Conservation (phyloP, 1,284 basidiomycete genomes). For the Cryptococcus wingfieldii region DNA sequence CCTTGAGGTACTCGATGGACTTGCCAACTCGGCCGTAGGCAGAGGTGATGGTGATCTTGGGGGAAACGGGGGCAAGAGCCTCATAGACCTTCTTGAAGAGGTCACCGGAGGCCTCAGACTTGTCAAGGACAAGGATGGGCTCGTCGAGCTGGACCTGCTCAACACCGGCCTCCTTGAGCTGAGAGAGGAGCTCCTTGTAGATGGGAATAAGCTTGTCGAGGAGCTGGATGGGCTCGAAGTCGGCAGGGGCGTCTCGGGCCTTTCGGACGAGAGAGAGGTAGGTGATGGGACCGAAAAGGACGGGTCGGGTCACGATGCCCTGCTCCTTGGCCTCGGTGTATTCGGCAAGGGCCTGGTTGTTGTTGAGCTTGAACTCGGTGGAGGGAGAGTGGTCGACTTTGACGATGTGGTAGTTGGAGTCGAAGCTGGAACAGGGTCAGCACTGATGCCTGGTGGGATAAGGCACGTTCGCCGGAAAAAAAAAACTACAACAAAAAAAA, state of each 20-base stretch:
- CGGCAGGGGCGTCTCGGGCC: conserved; percentile 74
- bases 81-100: conserved; percentile 80
- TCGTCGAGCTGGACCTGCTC: conserved; percentile 97
- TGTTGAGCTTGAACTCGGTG: conserved; percentile 90
- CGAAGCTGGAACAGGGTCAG: conserved; percentile 64
- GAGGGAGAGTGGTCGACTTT: conserved; percentile 92
- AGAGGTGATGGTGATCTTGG: conserved; percentile 89
- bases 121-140: conserved; percentile 91
- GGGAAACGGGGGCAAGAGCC: conserved; percentile 73
- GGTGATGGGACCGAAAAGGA: conserved; percentile 92
- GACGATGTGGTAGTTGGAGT: conserved; percentile 99
- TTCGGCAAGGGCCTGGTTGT: conserved; percentile 92
- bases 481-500: conserved; percentile 52
- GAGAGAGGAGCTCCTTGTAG: conserved; percentile 85
- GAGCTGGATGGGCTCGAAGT: conserved; percentile 87
- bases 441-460: not conserved
- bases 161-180: conserved; percentile 89
- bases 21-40: conserved; percentile 96
- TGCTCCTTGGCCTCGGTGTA: conserved; percentile 91
- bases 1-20: conserved; percentile 83
- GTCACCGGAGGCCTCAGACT: conserved; percentile 71
- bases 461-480: not conserved
- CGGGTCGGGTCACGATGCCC: conserved; percentile 89
- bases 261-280: conserved; percentile 93
- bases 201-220: conserved; percentile 83